Evolutionary conservation across 2,329 filamentous ascomycete species (phyloP), one percentile per base, ranked within the genome.

Genomic region (Lecanicillium sp.): DNA sequence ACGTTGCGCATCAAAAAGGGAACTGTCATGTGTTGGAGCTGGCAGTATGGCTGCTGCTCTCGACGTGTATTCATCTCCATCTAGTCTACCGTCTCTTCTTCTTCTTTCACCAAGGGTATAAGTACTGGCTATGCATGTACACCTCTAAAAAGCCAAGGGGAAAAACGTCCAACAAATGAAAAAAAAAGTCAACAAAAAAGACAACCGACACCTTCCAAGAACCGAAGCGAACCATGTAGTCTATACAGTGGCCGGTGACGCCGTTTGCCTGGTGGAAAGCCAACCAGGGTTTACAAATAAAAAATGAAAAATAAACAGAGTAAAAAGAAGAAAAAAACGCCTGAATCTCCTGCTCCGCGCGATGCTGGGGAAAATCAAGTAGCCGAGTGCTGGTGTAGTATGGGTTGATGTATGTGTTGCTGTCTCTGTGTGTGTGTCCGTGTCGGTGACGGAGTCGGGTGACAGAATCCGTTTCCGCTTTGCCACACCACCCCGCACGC

Each of bases 161-260:
- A 34, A 40, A 34, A 40, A 17, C 18, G 37, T 31, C 37, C 30
- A 40, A 34, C 31, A 31, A 29, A 35, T 34, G 27, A 7, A 40
- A 40, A 40, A 30, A 40, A 17, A n/a, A n/a, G n/a, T n/a, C n/a
- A n/a, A n/a, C n/a, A n/a, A n/a, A n/a, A n/a, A n/a, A n/a, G n/a
- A n/a, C n/a, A n/a, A n/a, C n/a, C n/a, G n/a, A n/a, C n/a, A n/a
- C n/a, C n/a, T n/a, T n/a, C n/a, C n/a, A n/a, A n/a, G n/a, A n/a
- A n/a, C n/a, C n/a, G n/a, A n/a, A n/a, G n/a, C n/a, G n/a, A n/a
- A n/a, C n/a, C n/a, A n/a, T n/a, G 32, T 34, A 34, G 17, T 34
- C 32, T 6, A 20, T 33, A 14, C 17, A 33, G 5, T 31, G 18
- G 17, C 15, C 17, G 17, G 5, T 31, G 18, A 33, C 15, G 17